Evolutionary conservation across 2,329 filamentous ascomycete species (phyloP).

Genomic region (Aspergillus tubingensis): DNA sequence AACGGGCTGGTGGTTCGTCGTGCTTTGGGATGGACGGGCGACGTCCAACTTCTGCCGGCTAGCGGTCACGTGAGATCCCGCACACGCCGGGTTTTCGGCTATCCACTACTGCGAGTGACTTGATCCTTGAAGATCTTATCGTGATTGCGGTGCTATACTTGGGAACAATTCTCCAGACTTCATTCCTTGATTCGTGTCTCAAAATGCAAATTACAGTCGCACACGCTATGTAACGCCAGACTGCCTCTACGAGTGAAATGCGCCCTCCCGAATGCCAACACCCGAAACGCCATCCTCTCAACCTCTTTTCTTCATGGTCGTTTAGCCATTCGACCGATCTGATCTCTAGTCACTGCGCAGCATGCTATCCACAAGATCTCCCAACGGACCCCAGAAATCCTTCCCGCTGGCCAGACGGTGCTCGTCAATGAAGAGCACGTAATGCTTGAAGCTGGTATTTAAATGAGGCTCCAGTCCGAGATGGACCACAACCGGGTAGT

Average conservation of each 20-base stretch:
- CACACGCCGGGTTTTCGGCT: slow-evolving; percentile 29
- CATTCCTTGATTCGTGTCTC: not conserved
- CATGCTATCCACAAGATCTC: slow-evolving; percentile 97
- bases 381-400: slow-evolving; percentile 95
- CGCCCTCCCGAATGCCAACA: slow-evolving; percentile 16
- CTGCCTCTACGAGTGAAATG: slow-evolving; percentile 6
- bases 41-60: slow-evolving; percentile 30
- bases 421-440: slow-evolving; percentile 97
- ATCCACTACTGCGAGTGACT: not conserved
- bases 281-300: slow-evolving; percentile 19
- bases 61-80: slow-evolving; percentile 32
- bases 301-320: slow-evolving; percentile 4
- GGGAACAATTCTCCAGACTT: not conserved
- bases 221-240: slow-evolving; percentile 5
- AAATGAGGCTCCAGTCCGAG: slow-evolving; percentile 94
- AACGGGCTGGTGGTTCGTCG: slow-evolving; percentile 16
- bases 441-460: slow-evolving; percentile 99
- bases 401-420: slow-evolving; percentile 88
- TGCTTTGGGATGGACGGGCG: slow-evolving; percentile 19
- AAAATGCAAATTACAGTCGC: not conserved
- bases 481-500: slow-evolving; percentile 95
- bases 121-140: not conserved
- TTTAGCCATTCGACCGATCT: slow-evolving; percentile 2
- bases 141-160: not conserved
- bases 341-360: slow-evolving; percentile 75